Base-by-base conservation (phyloP, 306 rosid species). In the Vigna angularis region DNA sequence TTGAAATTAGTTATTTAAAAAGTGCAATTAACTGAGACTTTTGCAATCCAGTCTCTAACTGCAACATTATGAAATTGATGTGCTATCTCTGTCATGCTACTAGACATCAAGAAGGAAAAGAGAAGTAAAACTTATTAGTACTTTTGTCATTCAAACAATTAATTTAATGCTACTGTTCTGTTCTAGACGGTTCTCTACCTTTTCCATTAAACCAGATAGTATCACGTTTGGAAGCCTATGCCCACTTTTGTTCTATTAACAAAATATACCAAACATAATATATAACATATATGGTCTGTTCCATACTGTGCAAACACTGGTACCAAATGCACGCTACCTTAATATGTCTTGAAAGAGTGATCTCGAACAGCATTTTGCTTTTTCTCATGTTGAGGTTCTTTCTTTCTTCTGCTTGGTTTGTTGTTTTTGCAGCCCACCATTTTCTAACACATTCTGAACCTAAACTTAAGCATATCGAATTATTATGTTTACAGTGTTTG, bases 401-500 rank as follows among this genome's bases (percentile, higher is more conserved):
- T 50, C 28, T 72, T 11, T 38, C 24, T 50, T 61, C 1, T 56
- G n/a, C 34, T 44, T 30, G 5, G 3, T 30, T 70, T 78, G 68
- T 51, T n/a, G 32, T 20, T 48, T 72, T 72, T 66, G 38, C 48
- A 15, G 49, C 48, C 61, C 66, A 56, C 72, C 44, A 66, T 32
- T 59, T 34, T 79, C 26, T 48, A 24, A 22, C 70, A 58, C 72
- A 70, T 38, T 49, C 26, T 68, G 66, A 73, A 76, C 50, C 79
- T 64, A 47, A 68, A 76, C 58, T 56, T 70, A 50, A 65, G 48
- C 28, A 65, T 82, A 55, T 72, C 10, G 58, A 32, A 32, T 32
- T 65, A 42, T 68, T 45, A 9, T 88, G 77, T 83, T 68, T 84
- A 74, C 89, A 93, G 97, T 74, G 80, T 91, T 81, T 82, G 85